These are phyloP conservation scores for Colletotrichum truncatum DNA, from an alignment of 2,329 filamentous ascomycete species.

Conservation along the genomic window DNA sequence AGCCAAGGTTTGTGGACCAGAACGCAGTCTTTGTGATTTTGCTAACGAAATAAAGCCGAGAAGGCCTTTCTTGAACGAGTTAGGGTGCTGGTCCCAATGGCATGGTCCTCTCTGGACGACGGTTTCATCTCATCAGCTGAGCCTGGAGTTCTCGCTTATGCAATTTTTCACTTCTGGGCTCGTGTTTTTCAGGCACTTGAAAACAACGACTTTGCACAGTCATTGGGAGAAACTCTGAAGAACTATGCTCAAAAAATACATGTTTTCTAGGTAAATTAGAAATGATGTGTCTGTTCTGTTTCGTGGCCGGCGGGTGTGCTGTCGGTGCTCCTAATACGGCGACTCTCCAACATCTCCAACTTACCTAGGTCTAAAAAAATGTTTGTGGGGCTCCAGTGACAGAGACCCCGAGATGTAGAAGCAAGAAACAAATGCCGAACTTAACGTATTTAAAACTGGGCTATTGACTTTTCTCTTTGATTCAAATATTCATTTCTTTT, in stretches of 20 bases:
- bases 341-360: not conserved
- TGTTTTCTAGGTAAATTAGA: too few relatives aligned
- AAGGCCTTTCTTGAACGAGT: not conserved
- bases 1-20: rapidly evolving
- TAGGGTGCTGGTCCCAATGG: not conserved
- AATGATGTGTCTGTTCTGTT: too few relatives aligned
- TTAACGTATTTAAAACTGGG: too few relatives aligned
- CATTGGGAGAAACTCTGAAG: not conserved
- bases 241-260: not conserved
- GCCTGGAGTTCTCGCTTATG: not conserved
- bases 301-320: too few relatives aligned
- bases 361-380: too few relatives aligned
- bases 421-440: too few relatives aligned
- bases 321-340: too few relatives aligned
- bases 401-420: not conserved
- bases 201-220: not conserved
- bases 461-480: too few relatives aligned
- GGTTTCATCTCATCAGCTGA: not conserved
- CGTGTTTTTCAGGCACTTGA: not conserved
- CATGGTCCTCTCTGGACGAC: not conserved
- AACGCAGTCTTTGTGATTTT: rapidly evolving
- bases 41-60: not conserved
- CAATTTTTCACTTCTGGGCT: not conserved
- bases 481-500: too few relatives aligned
- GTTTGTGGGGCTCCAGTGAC: not conserved